Evolutionary conservation across 768 basidiomycete genomes (phyloP).

Genomic region (Crassisporium funariophilum): DNA sequence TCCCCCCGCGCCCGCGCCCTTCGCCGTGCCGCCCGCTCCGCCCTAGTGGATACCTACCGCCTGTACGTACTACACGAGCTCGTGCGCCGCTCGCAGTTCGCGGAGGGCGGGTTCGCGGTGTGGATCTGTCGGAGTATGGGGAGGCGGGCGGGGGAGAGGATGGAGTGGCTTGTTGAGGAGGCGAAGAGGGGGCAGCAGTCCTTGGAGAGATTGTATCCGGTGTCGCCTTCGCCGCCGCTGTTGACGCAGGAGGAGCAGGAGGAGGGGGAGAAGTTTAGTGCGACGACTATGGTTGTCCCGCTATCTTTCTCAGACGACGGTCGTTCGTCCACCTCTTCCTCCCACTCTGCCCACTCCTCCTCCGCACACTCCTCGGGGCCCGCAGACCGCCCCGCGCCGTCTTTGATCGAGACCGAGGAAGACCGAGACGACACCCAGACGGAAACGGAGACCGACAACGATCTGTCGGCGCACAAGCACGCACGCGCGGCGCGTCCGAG

Average conservation of each 20-base stretch:
- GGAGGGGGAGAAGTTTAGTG: neutral
- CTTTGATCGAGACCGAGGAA: too few species aligned
- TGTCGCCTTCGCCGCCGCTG: too few species aligned
- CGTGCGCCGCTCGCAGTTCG: conserved; percentile 31
- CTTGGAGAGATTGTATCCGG: conserved; percentile 4
- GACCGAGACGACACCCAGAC: too few species aligned
- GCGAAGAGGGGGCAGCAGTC: conserved; percentile 17
- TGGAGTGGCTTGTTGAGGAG: conserved; percentile 43
- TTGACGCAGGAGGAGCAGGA: too few species aligned
- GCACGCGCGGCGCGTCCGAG: too few species aligned
- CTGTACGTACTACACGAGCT: conserved; percentile 61
- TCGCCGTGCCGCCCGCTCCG: conserved; percentile 64
- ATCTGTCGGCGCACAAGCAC: too few species aligned
- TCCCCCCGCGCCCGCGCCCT: conserved; percentile 41
- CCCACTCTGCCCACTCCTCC: neutral
- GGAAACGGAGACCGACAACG: too few species aligned
- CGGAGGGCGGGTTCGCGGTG: conserved; percentile 45
- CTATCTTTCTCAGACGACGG: conserved; percentile 36
- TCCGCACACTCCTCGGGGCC: neutral
- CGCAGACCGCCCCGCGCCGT: too few species aligned
- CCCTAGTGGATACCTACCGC: conserved; percentile 68
- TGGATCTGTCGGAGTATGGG: conserved; percentile 61
- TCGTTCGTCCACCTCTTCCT: neutral
- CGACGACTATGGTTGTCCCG: conserved; percentile 33
- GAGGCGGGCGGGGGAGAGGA: conserved; percentile 43